Base-by-base conservation (phyloP, 331 rosid species). In the Pyracantha coccinea region DNA sequence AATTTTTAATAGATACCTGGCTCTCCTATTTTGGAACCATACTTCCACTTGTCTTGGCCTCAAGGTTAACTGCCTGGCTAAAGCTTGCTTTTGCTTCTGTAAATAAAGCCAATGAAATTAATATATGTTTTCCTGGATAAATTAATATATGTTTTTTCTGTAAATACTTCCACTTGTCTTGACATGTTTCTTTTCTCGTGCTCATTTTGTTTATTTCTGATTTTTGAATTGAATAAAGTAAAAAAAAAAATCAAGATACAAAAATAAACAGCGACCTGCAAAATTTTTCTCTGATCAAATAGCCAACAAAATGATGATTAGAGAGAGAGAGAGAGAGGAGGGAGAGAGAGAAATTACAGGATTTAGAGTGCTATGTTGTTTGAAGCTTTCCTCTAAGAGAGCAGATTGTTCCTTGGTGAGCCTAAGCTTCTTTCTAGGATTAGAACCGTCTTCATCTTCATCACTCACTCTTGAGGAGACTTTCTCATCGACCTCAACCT, bases 11-110 rank as follows among this genome's bases (percentile, higher is more conserved):
- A 64, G 21, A 23, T 80, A 94, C 99, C 99, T 89, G 66, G 99
- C 99, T 82, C 99, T 88, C 75, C 99, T 89, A 80, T 95, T 95
- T 59, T 95, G 99, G 83, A 95, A 95, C 99, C 99, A 95, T 12
- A 95, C 99, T 81, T 95, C 99, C 58, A 95, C 99, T 87, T 95
- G 99, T 66, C 99, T 79, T 12, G 96, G 91, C 74, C 91, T 80
- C 68, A 95, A 90, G 68, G 85, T 87, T 79, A 95, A 47, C 73
- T 95, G 87, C 63, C 90, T 83, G 19, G 99, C 97, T 53, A 95
- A 83, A 80, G 92, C 97, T 83, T 95, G 97, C 82, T 95, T 95
- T 80, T 95, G 97, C 82, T 89, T 95, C 99, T 94, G 92, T 38
- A 45, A 79, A 21, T 59, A 61, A 57, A 75, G 16, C 32, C 32